phyloP scores from a whole-genome alignment of 1,284 basidiomycete genomes.

The Malassezia pachydermatis region DNA sequence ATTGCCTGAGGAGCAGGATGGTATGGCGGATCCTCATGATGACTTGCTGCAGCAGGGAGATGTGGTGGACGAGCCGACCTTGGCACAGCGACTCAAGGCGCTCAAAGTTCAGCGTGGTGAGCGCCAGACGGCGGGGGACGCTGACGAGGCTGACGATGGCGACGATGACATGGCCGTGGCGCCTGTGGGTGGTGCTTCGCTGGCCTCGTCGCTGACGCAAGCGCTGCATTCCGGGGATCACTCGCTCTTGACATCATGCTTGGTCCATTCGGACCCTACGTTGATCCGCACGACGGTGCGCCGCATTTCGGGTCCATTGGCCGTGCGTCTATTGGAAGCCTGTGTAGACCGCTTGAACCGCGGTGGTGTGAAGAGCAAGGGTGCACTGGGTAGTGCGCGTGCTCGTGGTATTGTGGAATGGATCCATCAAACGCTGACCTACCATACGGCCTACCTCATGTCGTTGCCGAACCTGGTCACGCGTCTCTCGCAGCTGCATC shows the following conservation, averaged over 20 bases:
- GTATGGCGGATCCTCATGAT: slow-evolving; percentile 15
- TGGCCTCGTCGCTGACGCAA: slow-evolving; percentile 88
- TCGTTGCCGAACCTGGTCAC: slow-evolving; percentile 77
- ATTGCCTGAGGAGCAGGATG: slow-evolving; percentile 2
- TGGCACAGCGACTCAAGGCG: slow-evolving; percentile 32
- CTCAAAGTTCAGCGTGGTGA: slow-evolving; percentile 21
- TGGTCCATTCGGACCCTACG: slow-evolving; percentile 67
- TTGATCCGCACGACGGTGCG: slow-evolving; percentile 81
- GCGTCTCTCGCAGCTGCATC: slow-evolving; percentile 71
- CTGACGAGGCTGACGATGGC: slow-evolving; percentile 18
- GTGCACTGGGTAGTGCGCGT: slow-evolving; percentile 28
- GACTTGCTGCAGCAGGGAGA: slow-evolving; percentile 20
- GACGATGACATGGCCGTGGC: slow-evolving; percentile 20
- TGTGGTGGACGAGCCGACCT: slow-evolving; percentile 24
- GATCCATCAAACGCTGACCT: slow-evolving; percentile 74
- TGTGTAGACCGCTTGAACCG: slow-evolving; percentile 83
- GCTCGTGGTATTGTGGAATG: slow-evolving; percentile 68
- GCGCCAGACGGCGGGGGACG: slow-evolving; percentile 3
- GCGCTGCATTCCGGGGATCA: slow-evolving; percentile 90
- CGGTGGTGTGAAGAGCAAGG: slow-evolving; percentile 38
- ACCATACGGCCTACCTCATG: slow-evolving; percentile 87
- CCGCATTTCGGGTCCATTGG: slow-evolving; percentile 76
- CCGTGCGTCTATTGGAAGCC: slow-evolving; percentile 73
- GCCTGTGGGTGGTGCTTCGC: slow-evolving; percentile 65
- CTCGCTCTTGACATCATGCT: slow-evolving; percentile 73